Evolutionary conservation across 2,329 filamentous ascomycete genomes (phyloP).

Genomic region (Monilinia laxa): DNA sequence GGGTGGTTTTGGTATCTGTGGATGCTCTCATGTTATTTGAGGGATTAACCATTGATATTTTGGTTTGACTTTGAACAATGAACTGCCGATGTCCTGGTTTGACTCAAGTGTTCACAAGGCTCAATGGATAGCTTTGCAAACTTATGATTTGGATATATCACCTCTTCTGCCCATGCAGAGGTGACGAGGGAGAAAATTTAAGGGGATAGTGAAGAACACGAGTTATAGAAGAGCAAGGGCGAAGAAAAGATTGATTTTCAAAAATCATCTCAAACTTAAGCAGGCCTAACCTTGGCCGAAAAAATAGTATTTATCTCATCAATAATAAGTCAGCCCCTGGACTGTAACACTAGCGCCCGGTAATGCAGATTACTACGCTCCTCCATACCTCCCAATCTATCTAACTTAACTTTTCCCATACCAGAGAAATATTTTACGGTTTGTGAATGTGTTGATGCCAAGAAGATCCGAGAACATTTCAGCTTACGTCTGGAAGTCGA

Average conservation of each 20-base stretch:
- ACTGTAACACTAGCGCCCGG: conserved; percentile 14
- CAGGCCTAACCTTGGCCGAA: conserved; percentile 2
- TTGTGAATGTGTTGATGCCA: background rate
- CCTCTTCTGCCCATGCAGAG: background rate
- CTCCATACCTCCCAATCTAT: conserved; percentile 18
- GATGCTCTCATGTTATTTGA: too few species aligned
- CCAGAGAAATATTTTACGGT: background rate
- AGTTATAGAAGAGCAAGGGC: background rate
- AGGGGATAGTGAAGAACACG: background rate
- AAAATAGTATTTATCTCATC: conserved; percentile 15
- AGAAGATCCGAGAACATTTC: background rate
- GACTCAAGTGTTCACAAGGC: too few species aligned
- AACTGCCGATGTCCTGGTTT: background rate
- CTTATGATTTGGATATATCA: background rate
- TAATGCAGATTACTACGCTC: conserved; percentile 18
- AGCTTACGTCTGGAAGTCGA: conserved; percentile 70
- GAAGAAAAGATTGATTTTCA: background rate
- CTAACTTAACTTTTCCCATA: conserved; percentile 14
- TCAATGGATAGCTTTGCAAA: background rate
- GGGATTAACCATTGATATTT: too few species aligned
- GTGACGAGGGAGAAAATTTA: background rate
- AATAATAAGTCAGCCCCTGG: conserved; percentile 7
- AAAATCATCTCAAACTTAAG: background rate
- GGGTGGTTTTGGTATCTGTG: too few species aligned
- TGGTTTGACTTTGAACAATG: background rate